These are phyloP conservation scores for Pleurotus sapidus DNA, from an alignment of 768 basidiomycete species.

Conservation along the genomic window DNA sequence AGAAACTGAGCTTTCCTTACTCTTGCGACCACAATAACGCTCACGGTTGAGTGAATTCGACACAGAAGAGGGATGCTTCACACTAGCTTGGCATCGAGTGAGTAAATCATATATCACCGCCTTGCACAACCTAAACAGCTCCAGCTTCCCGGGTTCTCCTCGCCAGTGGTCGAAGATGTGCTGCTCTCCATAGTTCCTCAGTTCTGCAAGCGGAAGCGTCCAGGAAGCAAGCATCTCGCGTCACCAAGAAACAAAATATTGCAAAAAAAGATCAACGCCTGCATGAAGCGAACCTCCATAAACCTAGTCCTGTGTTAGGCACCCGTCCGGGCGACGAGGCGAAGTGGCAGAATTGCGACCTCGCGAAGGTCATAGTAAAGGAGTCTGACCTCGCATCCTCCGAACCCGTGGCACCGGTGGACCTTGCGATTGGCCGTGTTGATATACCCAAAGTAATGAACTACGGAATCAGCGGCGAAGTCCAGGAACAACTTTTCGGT, in stretches of 20 bases:
- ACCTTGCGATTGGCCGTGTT: constrained; percentile 34
- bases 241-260: constrained; percentile 39
- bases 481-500: constrained; percentile 64
- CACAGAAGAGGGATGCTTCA: background rate
- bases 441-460: constrained; percentile 50
- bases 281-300: constrained; percentile 20
- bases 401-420: constrained; percentile 18
- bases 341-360: constrained; percentile 67
- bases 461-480: constrained; percentile 62
- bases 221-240: constrained; percentile 31
- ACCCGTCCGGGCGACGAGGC: constrained; percentile 58
- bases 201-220: constrained; percentile 27
- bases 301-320: constrained; percentile 74
- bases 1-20: too few species aligned
- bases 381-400: constrained; percentile 39
- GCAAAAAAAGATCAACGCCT: constrained; percentile 41
- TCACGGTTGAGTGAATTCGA: too few species aligned
- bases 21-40: too few species aligned
- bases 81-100: constrained; percentile 1
- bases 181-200: constrained; percentile 47
- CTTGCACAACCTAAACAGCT: background rate
- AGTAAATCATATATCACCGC: background rate
- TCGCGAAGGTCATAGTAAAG: constrained; percentile 61
- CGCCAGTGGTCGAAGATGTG: background rate
- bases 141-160: background rate